Conservation (phyloP, 1,284 basidiomycete species). For the Tilletia setariae region DNA sequence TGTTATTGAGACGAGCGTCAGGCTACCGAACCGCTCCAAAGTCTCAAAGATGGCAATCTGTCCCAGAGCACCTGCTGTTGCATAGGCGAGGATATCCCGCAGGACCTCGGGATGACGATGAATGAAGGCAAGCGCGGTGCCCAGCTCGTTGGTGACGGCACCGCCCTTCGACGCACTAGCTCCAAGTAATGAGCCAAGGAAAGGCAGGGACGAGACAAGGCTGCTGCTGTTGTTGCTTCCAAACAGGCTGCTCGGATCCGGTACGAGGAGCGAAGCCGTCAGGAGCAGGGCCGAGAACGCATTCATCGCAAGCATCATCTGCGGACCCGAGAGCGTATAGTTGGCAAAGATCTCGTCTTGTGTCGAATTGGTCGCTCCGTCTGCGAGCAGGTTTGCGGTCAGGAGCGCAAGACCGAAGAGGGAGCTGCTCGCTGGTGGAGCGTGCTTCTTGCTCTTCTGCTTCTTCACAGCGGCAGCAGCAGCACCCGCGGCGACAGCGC, state of each 20-base stretch:
- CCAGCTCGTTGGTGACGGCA: conserved; percentile 60
- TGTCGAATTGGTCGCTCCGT: conserved; percentile 93
- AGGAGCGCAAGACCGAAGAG: conserved; percentile 64
- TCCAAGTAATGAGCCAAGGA: neutral
- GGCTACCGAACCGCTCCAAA: conserved; percentile 86
- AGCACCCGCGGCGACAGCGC: conserved; percentile 59
- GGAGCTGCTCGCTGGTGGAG: conserved; percentile 27
- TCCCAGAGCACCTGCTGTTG: conserved; percentile 83
- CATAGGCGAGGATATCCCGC: conserved; percentile 76
- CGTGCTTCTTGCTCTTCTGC: conserved; percentile 23
- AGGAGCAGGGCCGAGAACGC: conserved; percentile 59
- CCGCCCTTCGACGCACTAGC: neutral
- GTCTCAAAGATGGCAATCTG: conserved; percentile 99
- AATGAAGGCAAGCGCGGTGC: conserved; percentile 72
- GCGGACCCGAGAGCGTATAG: conserved; percentile 73
- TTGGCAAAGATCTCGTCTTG: conserved; percentile 93
- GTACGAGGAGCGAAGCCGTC: conserved; percentile 58
- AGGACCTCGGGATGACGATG: conserved; percentile 73
- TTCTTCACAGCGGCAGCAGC: conserved; percentile 40
- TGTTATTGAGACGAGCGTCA: conserved; percentile 63
- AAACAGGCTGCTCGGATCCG: conserved; percentile 63
- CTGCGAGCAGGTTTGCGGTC: conserved; percentile 79
- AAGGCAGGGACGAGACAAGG: conserved; percentile 28
- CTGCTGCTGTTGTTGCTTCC: too few relatives aligned
- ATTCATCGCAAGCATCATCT: conserved; percentile 99